Conservation (phyloP, 2,329 filamentous ascomycete species). For the Zymoseptoria ardabiliae region DNA sequence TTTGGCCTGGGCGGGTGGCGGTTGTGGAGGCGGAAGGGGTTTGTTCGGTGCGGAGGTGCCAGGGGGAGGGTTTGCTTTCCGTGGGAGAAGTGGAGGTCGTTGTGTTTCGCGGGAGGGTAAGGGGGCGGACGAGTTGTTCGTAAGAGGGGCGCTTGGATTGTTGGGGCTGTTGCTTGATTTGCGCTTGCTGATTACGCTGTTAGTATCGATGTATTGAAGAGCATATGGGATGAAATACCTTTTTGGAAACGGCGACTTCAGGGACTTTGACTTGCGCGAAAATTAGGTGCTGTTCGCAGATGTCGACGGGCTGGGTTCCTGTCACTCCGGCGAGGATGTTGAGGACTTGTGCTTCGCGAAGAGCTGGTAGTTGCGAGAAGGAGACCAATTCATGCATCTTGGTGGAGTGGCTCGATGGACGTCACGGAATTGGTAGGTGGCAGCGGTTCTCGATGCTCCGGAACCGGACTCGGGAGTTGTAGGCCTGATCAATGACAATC, state of each 20-base stretch:
- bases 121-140: constrained; percentile 18
- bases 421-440: not conserved
- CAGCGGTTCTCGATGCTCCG: too few species aligned
- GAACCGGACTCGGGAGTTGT: too few species aligned
- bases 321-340: constrained; percentile 55
- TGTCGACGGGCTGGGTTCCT: constrained; percentile 51
- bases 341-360: constrained; percentile 53
- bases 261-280: constrained; percentile 45
- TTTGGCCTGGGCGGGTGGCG: constrained; percentile 19
- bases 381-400: constrained; percentile 57
- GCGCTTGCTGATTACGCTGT: not conserved
- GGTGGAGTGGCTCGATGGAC: not conserved
- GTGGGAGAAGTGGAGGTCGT: not conserved
- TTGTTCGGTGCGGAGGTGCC: constrained; percentile 22
- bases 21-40: constrained; percentile 45
- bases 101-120: constrained; percentile 4
- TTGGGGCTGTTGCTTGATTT: constrained; percentile 6
- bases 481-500: too few species aligned
- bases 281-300: constrained; percentile 50
- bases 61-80: constrained; percentile 8
- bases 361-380: constrained; percentile 50
- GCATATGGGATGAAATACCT: constrained; percentile 5
- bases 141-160: constrained; percentile 13
- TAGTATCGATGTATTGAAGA: not conserved
- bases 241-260: constrained; percentile 15